Percentiles rank a stretch among this genome's conserved stretches.
These are phyloP conservation scores for Fusarium sp. DNA, from an alignment of 2,329 filamentous ascomycete species.

Conservation along the genomic window DNA sequence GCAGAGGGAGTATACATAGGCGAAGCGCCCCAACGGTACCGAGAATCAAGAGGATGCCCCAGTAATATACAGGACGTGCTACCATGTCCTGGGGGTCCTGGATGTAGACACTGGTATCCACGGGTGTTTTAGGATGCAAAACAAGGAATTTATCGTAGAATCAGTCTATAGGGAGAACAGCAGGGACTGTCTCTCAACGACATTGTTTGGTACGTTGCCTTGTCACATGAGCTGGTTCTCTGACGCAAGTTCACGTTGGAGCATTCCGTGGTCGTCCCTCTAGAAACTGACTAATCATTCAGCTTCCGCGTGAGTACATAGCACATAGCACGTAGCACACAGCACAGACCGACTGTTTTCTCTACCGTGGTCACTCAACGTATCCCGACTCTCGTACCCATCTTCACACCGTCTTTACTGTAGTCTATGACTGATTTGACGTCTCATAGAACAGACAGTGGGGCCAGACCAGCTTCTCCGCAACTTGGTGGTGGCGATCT, in stretches of 20 bases:
- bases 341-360: not conserved
- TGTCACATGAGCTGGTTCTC: conserved; percentile 16
- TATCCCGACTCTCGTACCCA: not conserved
- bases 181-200: too few species aligned
- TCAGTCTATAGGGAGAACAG: too few species aligned
- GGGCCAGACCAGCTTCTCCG: conserved; percentile 30
- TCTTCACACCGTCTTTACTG: conserved; percentile 11
- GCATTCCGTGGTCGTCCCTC: conserved; percentile 12
- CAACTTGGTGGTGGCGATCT: conserved; percentile 30
- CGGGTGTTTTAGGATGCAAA: too few species aligned
- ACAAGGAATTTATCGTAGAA: too few species aligned
- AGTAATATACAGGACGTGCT: too few species aligned
- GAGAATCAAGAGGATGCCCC: not conserved
- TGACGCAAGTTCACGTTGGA: not conserved
- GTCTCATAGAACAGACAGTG: conserved; percentile 26
- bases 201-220: too few species aligned
- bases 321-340: too few species aligned
- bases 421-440: conserved; percentile 36
- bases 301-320: not conserved
- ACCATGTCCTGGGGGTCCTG: not conserved
- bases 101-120: not conserved
- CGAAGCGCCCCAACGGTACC: not conserved
- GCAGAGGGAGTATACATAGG: not conserved
- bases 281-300: not conserved
- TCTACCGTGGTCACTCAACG: not conserved